These are phyloP conservation scores for Dactylonectria macrodidyma DNA, from an alignment of 2,329 filamentous ascomycete genomes.

Conservation along the genomic window DNA sequence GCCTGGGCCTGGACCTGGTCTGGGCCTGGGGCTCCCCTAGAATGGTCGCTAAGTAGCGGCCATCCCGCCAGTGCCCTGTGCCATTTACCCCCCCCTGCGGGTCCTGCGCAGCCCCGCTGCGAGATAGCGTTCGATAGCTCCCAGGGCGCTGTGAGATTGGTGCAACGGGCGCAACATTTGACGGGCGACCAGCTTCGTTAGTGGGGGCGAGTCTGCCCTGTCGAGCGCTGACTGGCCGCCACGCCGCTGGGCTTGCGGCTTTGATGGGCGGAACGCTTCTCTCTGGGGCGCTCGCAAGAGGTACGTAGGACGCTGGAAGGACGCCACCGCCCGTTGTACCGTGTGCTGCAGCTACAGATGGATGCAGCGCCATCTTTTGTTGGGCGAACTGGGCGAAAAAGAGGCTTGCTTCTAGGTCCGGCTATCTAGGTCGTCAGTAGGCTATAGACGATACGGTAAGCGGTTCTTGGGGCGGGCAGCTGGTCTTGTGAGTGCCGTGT, in stretches of 20 bases:
- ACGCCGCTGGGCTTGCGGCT: not conserved
- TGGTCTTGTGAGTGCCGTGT: slow-evolving; percentile 8
- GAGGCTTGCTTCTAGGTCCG: too few relatives aligned
- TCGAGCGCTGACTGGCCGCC: not conserved
- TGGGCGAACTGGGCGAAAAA: too few relatives aligned
- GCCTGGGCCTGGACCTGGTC: slow-evolving; percentile 16
- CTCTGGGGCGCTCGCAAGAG: not conserved
- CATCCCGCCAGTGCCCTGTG: slow-evolving; percentile 1
- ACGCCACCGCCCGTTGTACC: too few relatives aligned
- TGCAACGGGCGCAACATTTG: slow-evolving; percentile 9
- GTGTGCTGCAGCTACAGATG: too few relatives aligned
- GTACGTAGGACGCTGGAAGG: too few relatives aligned
- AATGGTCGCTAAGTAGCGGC: slow-evolving; percentile 8
- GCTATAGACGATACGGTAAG: too few relatives aligned
- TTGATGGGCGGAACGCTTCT: not conserved
- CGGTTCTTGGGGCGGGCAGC: not conserved
- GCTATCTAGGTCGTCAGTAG: too few relatives aligned
- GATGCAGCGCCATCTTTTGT: too few relatives aligned
- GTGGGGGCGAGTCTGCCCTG: not conserved
- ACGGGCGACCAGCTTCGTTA: not conserved
- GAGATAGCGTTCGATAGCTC: slow-evolving; percentile 20
- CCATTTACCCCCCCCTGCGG: not conserved
- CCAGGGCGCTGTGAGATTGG: slow-evolving; percentile 10
- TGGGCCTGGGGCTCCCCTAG: slow-evolving; percentile 3
- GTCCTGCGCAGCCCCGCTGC: slow-evolving; percentile 18